Conservation (phyloP, 495 filamentous ascomycete genomes). For the Cairneyella variabilis region DNA sequence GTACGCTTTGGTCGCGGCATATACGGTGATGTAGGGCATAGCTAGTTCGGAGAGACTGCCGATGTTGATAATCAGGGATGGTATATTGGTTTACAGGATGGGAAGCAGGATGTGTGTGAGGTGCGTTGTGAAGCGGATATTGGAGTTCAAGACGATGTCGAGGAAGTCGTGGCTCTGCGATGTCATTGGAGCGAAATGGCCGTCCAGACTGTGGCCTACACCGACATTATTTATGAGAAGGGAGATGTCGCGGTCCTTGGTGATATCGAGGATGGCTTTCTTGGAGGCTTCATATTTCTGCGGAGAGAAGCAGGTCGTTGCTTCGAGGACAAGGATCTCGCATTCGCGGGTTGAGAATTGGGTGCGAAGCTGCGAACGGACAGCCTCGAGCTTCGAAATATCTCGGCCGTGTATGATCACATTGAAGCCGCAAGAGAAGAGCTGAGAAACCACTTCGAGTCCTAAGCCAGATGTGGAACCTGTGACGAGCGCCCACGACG, state of each 20-base stretch:
- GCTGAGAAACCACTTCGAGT: no score
- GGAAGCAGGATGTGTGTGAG: conserved; percentile 39
- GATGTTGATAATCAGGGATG: conserved; percentile 40
- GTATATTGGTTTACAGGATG: conserved; percentile 25
- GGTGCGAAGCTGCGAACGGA: conserved; percentile 6
- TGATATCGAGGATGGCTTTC: conserved; percentile 25
- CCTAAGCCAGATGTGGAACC: conserved; percentile 50
- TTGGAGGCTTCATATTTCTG: conserved; percentile 2
- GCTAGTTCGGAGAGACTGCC: conserved; percentile 33
- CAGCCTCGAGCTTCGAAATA: conserved; percentile 31
- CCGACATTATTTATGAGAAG: conserved; percentile 51
- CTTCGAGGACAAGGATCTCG: conserved; percentile 33
- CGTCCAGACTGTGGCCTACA: conserved; percentile 26
- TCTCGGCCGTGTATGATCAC: conserved; percentile 48
- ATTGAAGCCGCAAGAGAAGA: no score
- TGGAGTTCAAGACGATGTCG: conserved; percentile 31
- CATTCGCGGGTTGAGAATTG: conserved; percentile 27
- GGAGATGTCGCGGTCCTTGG: conserved; percentile 28
- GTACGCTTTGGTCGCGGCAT: conserved; percentile 37
- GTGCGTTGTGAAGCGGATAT: conserved; percentile 38
- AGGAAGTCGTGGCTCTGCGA: conserved; percentile 12
- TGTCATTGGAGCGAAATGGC: conserved; percentile 10
- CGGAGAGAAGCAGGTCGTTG: conserved; percentile 10
- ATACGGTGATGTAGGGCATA: conserved; percentile 35
- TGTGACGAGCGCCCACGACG: conserved; percentile 47